Evolutionary conservation across 2,329 filamentous ascomycete genomes (phyloP), one percentile per base, ranked within the genome.

Genomic region (Emericellopsis atlantica): DNA sequence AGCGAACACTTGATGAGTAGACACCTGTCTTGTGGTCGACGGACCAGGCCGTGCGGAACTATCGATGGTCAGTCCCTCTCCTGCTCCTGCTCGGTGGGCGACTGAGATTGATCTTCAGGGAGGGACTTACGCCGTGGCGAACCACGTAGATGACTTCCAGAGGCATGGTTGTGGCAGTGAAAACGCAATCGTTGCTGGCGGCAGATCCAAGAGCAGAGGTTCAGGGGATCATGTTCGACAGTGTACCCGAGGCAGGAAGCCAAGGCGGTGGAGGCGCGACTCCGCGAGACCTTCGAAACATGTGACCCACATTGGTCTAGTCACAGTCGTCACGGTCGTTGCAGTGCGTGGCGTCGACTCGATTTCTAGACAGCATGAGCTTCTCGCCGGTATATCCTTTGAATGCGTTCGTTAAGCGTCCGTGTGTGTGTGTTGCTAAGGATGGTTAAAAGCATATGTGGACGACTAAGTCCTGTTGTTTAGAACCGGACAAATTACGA

Each of bases 11-110:
- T 21, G 83, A 69, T 41, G 72, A 74, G 66, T 96, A 96, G 50
- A 71, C 72, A 40, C 92, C 90, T 32, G 85, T 90, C 45, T 72
- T 65, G 36, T 79, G 77, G 61, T 96, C 81, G 45, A 96, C 85
- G 35, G 77, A 76, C 87, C 89, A 96, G 58, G 84, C 88, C 48
- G 84, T 81, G 46, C 92, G 87, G 62, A 94, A 95, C 89, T 93
- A 59, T 35, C 23, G 5, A 26, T 18, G 18, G 35, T 36, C n/a
- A 26, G 40, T 41, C 38, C 39, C 37, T 11, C 32, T 34, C 34
- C 32, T 37, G 37, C 31, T 41, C 32, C 24, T 23, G n/a, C n/a
- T 34, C 35, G 26, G 23, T 31, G 43, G 40, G 43, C 26, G 46
- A 40, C 41, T n/a, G n/a, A n/a, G 18, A 5, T 21, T 21, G 18